Evolutionary conservation across 2,329 filamentous ascomycete species (phyloP), one percentile per base, ranked within the genome.

Genomic region (Aspergillus quadrilineatus): DNA sequence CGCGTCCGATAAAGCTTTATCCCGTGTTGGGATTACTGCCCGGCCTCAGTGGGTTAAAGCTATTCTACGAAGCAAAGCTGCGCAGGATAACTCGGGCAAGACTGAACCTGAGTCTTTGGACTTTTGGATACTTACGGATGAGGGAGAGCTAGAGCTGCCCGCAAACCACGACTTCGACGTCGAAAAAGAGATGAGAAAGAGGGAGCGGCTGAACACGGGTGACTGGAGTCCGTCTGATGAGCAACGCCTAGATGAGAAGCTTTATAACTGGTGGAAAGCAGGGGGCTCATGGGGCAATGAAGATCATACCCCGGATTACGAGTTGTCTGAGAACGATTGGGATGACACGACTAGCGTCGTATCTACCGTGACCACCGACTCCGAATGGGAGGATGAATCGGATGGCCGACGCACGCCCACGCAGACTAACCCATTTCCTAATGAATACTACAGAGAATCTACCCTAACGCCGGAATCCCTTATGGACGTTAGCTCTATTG

Each of bases 201-300:
- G 85, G 48, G 76, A 89, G 30, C 73, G 74, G 56, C 77, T 71
- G 45, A 74, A 70, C 54, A 71, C 67, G 67, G 71, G 63, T 30
- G 63, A 70, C 39, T 77, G 75, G 71, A 73, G 73, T 47, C 69
- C 76, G 14, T 62, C 77, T 6, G 77, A 85, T 41, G 89, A 94
- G 64, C 82, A 83, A 29, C 83, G 84, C 39, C 78, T 97, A 2
- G 88, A 93, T 61, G 80, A 82, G 2, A 87, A 85, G 57, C 77
- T 97, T 1, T 97, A 97, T 70, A 79, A 80, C 30, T 94, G 92
- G 84, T 97, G 91, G 89, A 85, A 89, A 51, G 79, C 81, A 53
- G 91, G 90, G 17, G 91, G 90, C 6, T 89, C 89, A 77, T 97
- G 91, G 86, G 92, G 93, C 1, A 86, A 87, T 14, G 80, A 87